Evolutionary conservation across 2,329 filamentous ascomycete species (phyloP).

Genomic region (Akanthomyces uredinophilus): DNA sequence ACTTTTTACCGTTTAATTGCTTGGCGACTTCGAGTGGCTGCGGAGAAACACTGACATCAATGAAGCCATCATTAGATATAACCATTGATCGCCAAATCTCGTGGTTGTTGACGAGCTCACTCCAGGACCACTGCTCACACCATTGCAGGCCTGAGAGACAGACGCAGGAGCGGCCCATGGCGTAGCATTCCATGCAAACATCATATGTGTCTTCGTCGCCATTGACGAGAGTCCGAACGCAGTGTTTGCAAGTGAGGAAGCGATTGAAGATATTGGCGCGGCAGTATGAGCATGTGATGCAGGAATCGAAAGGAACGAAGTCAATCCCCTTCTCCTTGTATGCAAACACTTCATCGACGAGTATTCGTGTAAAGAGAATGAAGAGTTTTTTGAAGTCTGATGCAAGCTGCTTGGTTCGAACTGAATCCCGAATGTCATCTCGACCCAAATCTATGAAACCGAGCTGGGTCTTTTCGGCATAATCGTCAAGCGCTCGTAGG

Average conservation of each 20-base stretch:
- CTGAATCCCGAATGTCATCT: slow-evolving; percentile 37
- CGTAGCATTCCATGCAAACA: slow-evolving; percentile 96
- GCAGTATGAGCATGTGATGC: slow-evolving; percentile 93
- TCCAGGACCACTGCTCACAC: slow-evolving; percentile 92
- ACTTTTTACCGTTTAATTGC: slow-evolving; percentile 64
- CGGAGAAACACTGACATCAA: slow-evolving; percentile 61
- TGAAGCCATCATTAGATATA: slow-evolving; percentile 64
- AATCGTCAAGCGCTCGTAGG: slow-evolving; percentile 49
- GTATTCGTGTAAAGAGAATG: slow-evolving; percentile 67
- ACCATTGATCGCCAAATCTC: slow-evolving; percentile 79
- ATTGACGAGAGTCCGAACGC: slow-evolving; percentile 60
- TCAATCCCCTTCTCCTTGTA: slow-evolving; percentile 68
- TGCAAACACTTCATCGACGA: slow-evolving; percentile 83
- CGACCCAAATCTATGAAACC: slow-evolving; percentile 44
- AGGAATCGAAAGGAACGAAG: slow-evolving; percentile 76
- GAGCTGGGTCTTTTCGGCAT: slow-evolving; percentile 39
- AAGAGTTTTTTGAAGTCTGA: slow-evolving; percentile 81
- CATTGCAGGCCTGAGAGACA: slow-evolving; percentile 82
- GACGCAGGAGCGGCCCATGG: slow-evolving; percentile 89
- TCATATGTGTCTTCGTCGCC: slow-evolving; percentile 84
- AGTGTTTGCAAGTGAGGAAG: slow-evolving; percentile 87
- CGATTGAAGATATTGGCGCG: slow-evolving; percentile 95
- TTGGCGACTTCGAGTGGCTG: slow-evolving; percentile 66
- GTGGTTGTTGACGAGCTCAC: slow-evolving; percentile 69
- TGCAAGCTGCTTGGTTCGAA: slow-evolving; percentile 61